A percentile compares a stretch with the other conserved stretches of the same genome.
phyloP scores from a whole-genome alignment of 1,284 basidiomycete species.

The Sporisorium graminicola region DNA sequence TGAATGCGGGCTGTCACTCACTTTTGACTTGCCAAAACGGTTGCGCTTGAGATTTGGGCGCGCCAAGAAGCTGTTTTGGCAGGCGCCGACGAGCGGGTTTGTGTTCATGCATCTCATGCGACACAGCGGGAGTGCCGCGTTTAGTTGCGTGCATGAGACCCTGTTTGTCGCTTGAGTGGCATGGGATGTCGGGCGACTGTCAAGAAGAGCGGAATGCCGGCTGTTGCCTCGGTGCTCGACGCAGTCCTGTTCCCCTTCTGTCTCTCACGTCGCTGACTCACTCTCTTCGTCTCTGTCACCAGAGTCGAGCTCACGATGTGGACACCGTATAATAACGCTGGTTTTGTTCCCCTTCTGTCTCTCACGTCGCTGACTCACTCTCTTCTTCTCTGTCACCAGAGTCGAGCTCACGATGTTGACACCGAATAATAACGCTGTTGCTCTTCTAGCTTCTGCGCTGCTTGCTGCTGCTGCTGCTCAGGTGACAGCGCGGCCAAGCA shows the following conservation, averaged over 20 bases:
- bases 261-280: background rate
- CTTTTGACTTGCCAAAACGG: no score
- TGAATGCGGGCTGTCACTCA: background rate
- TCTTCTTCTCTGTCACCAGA: no score
- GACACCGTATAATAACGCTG: background rate
- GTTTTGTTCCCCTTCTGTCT: background rate
- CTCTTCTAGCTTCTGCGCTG: background rate
- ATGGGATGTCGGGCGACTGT: background rate
- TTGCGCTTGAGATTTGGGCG: background rate
- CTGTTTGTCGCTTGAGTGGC: background rate
- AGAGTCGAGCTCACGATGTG: background rate
- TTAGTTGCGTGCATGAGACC: no score
- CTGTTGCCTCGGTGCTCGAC: no score
- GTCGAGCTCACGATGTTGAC: background rate
- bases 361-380: background rate
- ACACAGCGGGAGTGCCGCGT: background rate
- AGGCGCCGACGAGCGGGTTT: background rate
- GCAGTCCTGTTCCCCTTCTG: background rate
- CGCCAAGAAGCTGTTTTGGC: background rate
- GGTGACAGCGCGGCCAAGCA: slow-evolving; percentile 23
- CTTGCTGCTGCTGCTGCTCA: slow-evolving; percentile 5
- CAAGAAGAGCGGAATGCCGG: background rate
- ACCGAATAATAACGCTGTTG: background rate
- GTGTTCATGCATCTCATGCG: slow-evolving; percentile 2
- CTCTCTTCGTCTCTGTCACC: no score